A percentile compares a stretch with the other conserved stretches of the same genome.
phyloP scores from a whole-genome alignment of 352 stramenopile genomes.

The Globisporangium nodosum region DNA sequence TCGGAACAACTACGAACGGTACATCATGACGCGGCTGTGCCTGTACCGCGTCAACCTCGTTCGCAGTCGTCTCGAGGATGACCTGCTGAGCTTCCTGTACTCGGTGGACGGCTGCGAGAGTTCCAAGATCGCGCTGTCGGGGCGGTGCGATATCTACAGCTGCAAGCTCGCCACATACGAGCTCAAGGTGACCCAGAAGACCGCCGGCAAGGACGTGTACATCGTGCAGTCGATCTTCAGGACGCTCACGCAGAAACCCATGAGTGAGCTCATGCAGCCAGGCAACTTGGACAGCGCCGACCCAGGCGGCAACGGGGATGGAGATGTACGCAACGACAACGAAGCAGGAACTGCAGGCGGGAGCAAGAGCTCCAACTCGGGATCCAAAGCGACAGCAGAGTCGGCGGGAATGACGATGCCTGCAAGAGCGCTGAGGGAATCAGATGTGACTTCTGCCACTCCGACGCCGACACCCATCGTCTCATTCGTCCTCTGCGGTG shows the following conservation, averaged over 20 bases:
- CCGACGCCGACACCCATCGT: not conserved
- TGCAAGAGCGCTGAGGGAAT: not conserved
- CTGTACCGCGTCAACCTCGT: constrained; percentile 38
- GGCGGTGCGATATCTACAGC: constrained; percentile 40
- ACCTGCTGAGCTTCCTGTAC: constrained; percentile 25
- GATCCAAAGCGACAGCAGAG: not conserved
- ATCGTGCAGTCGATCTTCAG: constrained; percentile 39
- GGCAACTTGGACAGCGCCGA: constrained; percentile 29
- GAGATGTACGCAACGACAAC: not conserved
- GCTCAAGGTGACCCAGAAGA: constrained; percentile 32
- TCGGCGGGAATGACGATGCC: not conserved
- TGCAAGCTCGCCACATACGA: constrained; percentile 41
- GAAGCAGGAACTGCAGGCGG: not conserved
- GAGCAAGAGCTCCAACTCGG: not conserved
- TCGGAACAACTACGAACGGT: constrained; percentile 29
- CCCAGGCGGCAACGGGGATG: not conserved
- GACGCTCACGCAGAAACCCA: constrained; percentile 25
- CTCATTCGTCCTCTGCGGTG: not conserved
- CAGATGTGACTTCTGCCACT: not conserved
- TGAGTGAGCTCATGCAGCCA: constrained; percentile 20
- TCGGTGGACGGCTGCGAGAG: constrained; percentile 33
- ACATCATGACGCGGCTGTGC: constrained; percentile 28
- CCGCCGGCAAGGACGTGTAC: constrained; percentile 19
- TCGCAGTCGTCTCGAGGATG: constrained; percentile 11
- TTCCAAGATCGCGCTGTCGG: constrained; percentile 18